These are phyloP conservation scores for Microcyclospora tardicrescens DNA, from an alignment of 2,329 filamentous ascomycete species.

Conservation along the genomic window DNA sequence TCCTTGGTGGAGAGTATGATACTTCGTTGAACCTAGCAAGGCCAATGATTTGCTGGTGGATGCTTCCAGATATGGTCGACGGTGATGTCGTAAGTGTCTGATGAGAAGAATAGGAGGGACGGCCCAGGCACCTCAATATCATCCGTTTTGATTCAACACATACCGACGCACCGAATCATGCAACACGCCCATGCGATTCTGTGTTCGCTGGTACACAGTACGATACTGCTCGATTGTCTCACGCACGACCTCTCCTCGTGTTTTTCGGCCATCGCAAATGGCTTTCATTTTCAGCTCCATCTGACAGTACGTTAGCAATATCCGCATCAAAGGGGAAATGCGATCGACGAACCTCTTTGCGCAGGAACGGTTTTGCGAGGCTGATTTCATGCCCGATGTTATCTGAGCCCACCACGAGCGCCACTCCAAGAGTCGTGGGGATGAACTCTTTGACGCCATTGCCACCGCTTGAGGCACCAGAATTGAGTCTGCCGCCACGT, in stretches of 20 bases:
- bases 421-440: conserved; percentile 79
- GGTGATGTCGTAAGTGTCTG: no score
- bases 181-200: conserved; percentile 55
- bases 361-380: conserved; percentile 85
- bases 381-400: conserved; percentile 86
- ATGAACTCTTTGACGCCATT: conserved; percentile 69
- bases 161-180: conserved; percentile 27
- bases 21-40: no score
- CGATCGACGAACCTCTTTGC: conserved; percentile 53
- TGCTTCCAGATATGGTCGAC: no score
- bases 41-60: no score
- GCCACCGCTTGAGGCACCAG: conserved; percentile 27
- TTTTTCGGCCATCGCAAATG: conserved; percentile 78
- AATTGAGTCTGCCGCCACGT: conserved; percentile 34
- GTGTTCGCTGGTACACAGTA: conserved; percentile 70
- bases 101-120: no score
- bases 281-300: conserved; percentile 97
- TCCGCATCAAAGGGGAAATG: neutral
- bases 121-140: neutral
- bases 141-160: conserved; percentile 8
- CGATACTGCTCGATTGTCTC: conserved; percentile 81
- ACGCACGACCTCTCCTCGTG: conserved; percentile 59
- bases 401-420: conserved; percentile 88
- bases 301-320: conserved; percentile 17
- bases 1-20: no score